These are phyloP conservation scores for Clonostachys solani DNA, from an alignment of 2,329 filamentous ascomycete species.

Conservation along the genomic window DNA sequence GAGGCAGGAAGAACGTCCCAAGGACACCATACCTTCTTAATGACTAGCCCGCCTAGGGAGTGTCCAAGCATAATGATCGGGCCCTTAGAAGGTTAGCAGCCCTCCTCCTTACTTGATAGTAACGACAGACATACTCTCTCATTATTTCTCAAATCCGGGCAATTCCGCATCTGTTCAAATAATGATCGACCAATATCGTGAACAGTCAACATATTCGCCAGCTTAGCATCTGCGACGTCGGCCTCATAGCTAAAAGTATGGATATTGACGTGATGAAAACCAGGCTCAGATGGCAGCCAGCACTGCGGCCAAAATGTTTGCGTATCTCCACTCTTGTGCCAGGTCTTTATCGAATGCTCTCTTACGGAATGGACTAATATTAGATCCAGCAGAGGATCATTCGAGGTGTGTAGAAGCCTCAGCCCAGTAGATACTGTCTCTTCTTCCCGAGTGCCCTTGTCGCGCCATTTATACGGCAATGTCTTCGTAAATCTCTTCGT, in stretches of 20 bases:
- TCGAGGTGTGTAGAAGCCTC: slow-evolving; percentile 14
- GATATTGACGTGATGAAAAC: slow-evolving; percentile 16
- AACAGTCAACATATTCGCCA: slow-evolving; percentile 12
- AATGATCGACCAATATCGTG: slow-evolving; percentile 21
- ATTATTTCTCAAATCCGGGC: slow-evolving; percentile 8
- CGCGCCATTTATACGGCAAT: too few relatives aligned
- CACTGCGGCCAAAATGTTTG: slow-evolving; percentile 30
- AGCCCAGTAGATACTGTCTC: slow-evolving; percentile 14
- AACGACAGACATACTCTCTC: background rate
- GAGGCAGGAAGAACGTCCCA: too few relatives aligned
- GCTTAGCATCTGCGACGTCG: slow-evolving; percentile 12
- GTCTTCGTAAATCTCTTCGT: too few relatives aligned
- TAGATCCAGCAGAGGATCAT: slow-evolving; percentile 25
- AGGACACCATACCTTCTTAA: slow-evolving; percentile 18
- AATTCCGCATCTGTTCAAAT: slow-evolving; percentile 17
- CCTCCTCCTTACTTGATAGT: background rate
- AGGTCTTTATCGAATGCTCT: slow-evolving; percentile 33
- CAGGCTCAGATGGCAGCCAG: slow-evolving; percentile 28
- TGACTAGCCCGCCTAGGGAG: slow-evolving; percentile 22
- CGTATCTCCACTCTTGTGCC: slow-evolving; percentile 23
- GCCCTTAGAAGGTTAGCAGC: slow-evolving; percentile 2
- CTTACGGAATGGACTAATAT: slow-evolving; percentile 36
- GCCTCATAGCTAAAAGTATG: slow-evolving; percentile 24
- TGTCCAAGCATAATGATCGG: slow-evolving; percentile 19
- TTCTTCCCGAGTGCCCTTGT: background rate